These are phyloP conservation scores for Lachnellula suecica DNA, from an alignment of 2,329 filamentous ascomycete genomes.

Conservation along the genomic window DNA sequence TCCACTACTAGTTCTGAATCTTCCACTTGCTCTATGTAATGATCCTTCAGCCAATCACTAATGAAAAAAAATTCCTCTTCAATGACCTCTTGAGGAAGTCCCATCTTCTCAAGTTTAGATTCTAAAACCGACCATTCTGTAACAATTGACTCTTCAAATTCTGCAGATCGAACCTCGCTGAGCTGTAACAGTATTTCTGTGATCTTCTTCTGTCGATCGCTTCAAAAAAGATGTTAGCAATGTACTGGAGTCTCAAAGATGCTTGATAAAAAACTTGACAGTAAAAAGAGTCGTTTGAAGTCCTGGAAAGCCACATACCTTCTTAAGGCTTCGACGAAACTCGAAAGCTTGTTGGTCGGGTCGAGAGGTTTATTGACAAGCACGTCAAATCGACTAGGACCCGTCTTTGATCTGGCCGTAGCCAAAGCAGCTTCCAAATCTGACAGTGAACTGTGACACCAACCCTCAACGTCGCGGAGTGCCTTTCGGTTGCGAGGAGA, in stretches of 20 bases:
- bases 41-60: constrained; percentile 15
- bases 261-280: neutral
- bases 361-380: constrained; percentile 7
- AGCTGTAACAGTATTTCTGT: constrained; percentile 10
- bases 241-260: neutral
- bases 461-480: constrained; percentile 4
- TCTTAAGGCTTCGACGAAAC: constrained; percentile 13
- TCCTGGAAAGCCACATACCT: constrained; percentile 12
- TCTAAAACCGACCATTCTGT: constrained; percentile 15
- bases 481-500: constrained; percentile 3
- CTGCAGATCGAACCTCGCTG: constrained; percentile 4
- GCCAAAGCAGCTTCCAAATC: constrained; percentile 9
- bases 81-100: constrained; percentile 13
- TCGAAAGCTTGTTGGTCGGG: constrained; percentile 8
- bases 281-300: neutral
- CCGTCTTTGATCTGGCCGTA: constrained; percentile 2
- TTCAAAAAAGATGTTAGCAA: constrained; percentile 1
- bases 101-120: constrained; percentile 10
- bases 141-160: constrained; percentile 9
- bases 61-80: constrained; percentile 23
- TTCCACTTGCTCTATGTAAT: neutral
- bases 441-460: constrained; percentile 6
- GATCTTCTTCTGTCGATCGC: constrained; percentile 10
- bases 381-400: constrained; percentile 4
- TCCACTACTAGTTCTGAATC: constrained; percentile 1